A percentile compares a stretch with the other conserved stretches of the same genome.
Evolutionary conservation across 2,329 filamentous ascomycete genomes (phyloP).

Genomic region (Xylogone sp.): DNA sequence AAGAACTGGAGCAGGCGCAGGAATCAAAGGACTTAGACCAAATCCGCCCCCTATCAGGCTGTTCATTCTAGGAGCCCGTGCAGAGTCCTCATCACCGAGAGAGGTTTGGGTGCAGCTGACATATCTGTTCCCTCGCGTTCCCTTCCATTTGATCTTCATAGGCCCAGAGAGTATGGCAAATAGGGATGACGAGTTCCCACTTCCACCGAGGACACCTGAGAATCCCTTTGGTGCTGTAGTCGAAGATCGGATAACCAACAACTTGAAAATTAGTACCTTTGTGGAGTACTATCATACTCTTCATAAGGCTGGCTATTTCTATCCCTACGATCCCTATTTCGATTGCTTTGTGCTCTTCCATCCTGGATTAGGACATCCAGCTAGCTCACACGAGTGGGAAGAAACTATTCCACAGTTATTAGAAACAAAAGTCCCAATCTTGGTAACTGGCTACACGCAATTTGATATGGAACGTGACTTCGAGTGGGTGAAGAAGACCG

Average conservation of each 20-base stretch:
- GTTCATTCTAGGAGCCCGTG: conserved; percentile 90
- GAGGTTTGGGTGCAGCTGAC: conserved; percentile 91
- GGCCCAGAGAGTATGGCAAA: conserved; percentile 95
- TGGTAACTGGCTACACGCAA: conserved; percentile 94
- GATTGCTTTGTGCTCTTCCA: conserved; percentile 98
- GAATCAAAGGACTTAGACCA: conserved; percentile 75
- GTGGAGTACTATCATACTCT: conserved; percentile 98
- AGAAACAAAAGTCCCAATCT: conserved; percentile 92
- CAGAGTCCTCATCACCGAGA: conserved; percentile 93
- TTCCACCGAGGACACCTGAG: conserved; percentile 75
- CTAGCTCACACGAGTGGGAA: conserved; percentile 89
- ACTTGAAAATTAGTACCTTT: conserved; percentile 95
- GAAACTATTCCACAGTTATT: conserved; percentile 85
- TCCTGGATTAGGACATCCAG: conserved; percentile 90
- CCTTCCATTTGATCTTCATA: conserved; percentile 89
- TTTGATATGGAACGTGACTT: conserved; percentile 93
- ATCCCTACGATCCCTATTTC: conserved; percentile 96
- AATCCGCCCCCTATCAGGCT: conserved; percentile 85
- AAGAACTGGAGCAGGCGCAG: conserved; percentile 66
- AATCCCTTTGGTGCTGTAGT: conserved; percentile 95
- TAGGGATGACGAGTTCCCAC: conserved; percentile 86
- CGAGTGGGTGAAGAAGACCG: conserved; percentile 82
- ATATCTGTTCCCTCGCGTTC: conserved; percentile 91
- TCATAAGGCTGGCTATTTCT: conserved; percentile 85
- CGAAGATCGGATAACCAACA: conserved; percentile 82